Evolutionary conservation across 305 asterid genomes (phyloP), one percentile per base, ranked within the genome.

Genomic region (Stenogyne calaminthoides): DNA sequence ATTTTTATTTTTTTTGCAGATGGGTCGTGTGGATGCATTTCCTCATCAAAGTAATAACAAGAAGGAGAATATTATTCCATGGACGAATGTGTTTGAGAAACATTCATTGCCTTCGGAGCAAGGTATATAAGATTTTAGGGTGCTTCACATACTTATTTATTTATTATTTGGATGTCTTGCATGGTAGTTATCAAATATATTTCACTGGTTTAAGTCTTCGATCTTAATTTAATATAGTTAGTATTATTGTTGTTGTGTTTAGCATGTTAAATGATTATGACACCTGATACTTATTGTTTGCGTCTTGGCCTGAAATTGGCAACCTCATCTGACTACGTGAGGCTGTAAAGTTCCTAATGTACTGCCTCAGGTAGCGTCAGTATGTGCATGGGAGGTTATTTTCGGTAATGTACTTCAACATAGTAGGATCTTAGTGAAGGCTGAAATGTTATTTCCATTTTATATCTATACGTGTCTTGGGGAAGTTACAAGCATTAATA

Each of bases 81-180:
- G 94, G 96, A 86, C 99, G 22, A 88, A 92, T 65, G 97, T 95
- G 72, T 77, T 80, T 36, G 96, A 90, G 82, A 84, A 78, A 81
- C 64, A 61, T 64, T 52, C 73, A 71, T 75, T 85, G 78, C 64
- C 93, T 78, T 76, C 80, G 19, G 75, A 80, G 46, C 71, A 77
- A 36, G 91, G 96, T 85, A 80, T 69, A 15, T 64, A 42, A 67
- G 58, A 65, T 61, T 69, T 46, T 44, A n/a, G 44, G 59, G 67
- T 64, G 62, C 75, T 70, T 47, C 57, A 54, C 67, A 60, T 59
- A n/a, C 47, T 29, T 59, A 37, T 57, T 63, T 11, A 69, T 62
- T 44, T 51, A 75, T 37, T 16, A 32, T 27, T 56, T 9, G 57
- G 12, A 16, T 54, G 69, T 69, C 69, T 40, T 69, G 47, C 14